Evolutionary conservation across 2,329 filamentous ascomycete genomes (phyloP), one percentile per base, ranked within the genome.

Genomic region (Pseudogymnoascus sp.): DNA sequence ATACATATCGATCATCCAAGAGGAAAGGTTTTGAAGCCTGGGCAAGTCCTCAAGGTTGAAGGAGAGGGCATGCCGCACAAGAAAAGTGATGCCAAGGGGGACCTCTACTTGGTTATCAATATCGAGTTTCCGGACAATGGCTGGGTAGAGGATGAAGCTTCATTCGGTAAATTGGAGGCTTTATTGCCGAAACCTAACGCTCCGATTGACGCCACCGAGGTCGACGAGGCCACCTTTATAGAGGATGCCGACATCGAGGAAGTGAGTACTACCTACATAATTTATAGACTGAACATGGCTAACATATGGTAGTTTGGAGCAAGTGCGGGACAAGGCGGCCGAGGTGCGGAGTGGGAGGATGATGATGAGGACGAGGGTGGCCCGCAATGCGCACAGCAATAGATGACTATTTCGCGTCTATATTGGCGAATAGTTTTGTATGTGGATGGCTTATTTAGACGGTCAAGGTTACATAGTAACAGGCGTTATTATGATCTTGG

Each of bases 11-110:
- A 86, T 60, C 87, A 94, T 66, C 84, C 89, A 14, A 84, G 88
- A 69, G 93, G 93, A 67, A 88, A 92, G 73, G 81, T 97, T 59
- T 76, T 99, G 35, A 84, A 86, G 25, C 92, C 94, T 0, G 88
- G 86, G 25, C 90, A 99, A 71, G 83, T 93, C 6, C 80, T 99
- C 68, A 96, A 91, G 78, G 79, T 99, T 1, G 75, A 81, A 2
- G 91, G 91, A 25, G 94, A 99, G 77, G 94, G 94, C 63, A 99
- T 99, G 94, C 94, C 94, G 1, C 75, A 87, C 67, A 97, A 97
- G 81, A 86, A 87, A 62, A 90, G 87, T 65, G 94, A 99, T 38
- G 71, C 77, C 4, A 91, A 85, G 71, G 94, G 94, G 43, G 91
- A 97, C 70, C 78, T 99, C 16, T 99, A 93, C 74, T 79, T 99